Conservation (phyloP, 495 filamentous ascomycete genomes). For the Hyphodiscus hymeniophilus region DNA sequence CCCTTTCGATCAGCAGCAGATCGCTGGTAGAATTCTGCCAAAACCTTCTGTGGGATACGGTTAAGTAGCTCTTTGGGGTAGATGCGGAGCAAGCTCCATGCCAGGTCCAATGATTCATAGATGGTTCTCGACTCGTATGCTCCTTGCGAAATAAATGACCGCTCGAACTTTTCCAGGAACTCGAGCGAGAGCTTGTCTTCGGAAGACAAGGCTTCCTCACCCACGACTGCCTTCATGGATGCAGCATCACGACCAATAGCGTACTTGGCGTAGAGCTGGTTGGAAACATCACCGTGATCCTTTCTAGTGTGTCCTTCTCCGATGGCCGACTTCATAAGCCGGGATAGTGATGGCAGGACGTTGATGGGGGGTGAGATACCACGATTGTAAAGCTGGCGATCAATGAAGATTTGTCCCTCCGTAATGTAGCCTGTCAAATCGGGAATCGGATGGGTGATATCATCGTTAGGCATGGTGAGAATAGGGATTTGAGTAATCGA, state of each 20-base stretch:
- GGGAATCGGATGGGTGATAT: slow-evolving; percentile 99
- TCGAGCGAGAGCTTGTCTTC: slow-evolving; percentile 98
- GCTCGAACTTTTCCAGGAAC: slow-evolving; percentile 97
- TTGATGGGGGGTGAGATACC: slow-evolving; percentile 99
- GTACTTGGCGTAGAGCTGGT: slow-evolving; percentile 99
- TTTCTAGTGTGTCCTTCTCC: slow-evolving; percentile 91
- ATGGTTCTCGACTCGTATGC: slow-evolving; percentile 87
- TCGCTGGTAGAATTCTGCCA: slow-evolving; percentile 88
- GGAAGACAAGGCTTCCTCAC: slow-evolving; percentile 88
- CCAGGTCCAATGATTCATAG: slow-evolving; percentile 86
- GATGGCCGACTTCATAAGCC: slow-evolving; percentile 99
- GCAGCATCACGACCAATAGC: slow-evolving; percentile 97
- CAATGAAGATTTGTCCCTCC: slow-evolving; percentile 96
- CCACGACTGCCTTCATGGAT: slow-evolving; percentile 98
- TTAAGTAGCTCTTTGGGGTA: slow-evolving; percentile 97
- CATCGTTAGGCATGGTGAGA: slow-evolving; percentile 98
- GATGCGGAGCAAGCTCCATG: slow-evolving; percentile 92
- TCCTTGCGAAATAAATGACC: slow-evolving; percentile 83
- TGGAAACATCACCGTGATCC: slow-evolving; percentile 97
- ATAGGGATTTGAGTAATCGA: slow-evolving; percentile 99
- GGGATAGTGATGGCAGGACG: slow-evolving; percentile 94
- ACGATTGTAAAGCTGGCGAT: slow-evolving; percentile 91
- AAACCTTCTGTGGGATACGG: slow-evolving; percentile 87
- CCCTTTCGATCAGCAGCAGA: slow-evolving; percentile 51
- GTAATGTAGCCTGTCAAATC: slow-evolving; percentile 99